Base-by-base conservation (phyloP, 352 stramenopile species). In the Pythium folliculosum region DNA sequence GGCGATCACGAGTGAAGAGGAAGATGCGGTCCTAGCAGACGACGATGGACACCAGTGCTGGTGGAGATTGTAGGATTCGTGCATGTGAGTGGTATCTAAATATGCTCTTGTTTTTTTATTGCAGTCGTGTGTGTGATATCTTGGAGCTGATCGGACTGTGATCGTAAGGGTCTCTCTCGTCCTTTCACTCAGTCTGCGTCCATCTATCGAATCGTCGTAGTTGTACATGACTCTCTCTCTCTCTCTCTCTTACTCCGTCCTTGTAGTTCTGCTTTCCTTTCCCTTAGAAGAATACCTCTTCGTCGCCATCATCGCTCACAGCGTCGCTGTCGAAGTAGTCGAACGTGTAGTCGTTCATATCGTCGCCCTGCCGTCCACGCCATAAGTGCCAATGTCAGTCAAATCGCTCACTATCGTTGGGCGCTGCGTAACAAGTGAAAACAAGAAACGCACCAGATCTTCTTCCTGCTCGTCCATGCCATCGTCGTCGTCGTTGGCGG, bases 311-410 rank as follows among this genome's bases (percentile, higher is more conserved):
- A 50, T 91, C 76, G 73, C 82, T 91, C 27, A 74, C 82, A 21
- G 70, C 77, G 65, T 91, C 82, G 62, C 82, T 91, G 52, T 91
- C 82, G 77, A 88, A 91, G 69, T 91, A 91, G 60, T 91, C 82
- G 59, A 88, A 89, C 45, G 82, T 91, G 74, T 91, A 91, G 73
- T 91, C 82, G 76, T 91, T 91, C 73, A 84, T 89, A 63, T 91
- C 82, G 47, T 91, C 82, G 43, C 82, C 82, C 70, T 75, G 21
- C 5, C 54, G 5, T 9, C 12, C 38, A 47, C 32, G 61, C 2
- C n/a, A n/a, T n/a, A n/a, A n/a, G n/a, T n/a, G n/a, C n/a, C 23
- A 3, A n/a, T 35, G 23, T 57, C 59, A 65, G 45, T 57, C 59
- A 65, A 27, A 13, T 37, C 1, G 40, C n/a, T 5, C 27, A 21